Evolutionary conservation across 805 yeast species (phyloP).

Genomic region (Nakazawaea populi): DNA sequence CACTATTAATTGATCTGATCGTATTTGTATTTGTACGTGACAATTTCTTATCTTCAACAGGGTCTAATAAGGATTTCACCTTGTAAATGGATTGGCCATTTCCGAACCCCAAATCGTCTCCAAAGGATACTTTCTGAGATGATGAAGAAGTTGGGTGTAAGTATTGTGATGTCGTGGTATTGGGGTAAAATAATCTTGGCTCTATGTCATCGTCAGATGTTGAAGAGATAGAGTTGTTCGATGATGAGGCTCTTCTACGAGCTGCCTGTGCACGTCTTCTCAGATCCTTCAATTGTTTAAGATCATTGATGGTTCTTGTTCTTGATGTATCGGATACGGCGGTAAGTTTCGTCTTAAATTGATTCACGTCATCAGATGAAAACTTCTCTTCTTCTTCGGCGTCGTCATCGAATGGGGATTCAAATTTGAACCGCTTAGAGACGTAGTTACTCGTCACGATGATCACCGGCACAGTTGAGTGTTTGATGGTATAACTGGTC

Average conservation of each 20-base stretch:
- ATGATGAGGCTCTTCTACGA: too few species aligned
- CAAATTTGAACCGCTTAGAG: background rate
- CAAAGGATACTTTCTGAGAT: conserved; percentile 19
- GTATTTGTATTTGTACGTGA: background rate
- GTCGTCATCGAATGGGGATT: background rate
- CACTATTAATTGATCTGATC: background rate
- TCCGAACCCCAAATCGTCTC: conserved; percentile 15
- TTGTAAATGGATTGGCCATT: conserved; percentile 14
- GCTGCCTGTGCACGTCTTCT: background rate
- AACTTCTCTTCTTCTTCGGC: background rate
- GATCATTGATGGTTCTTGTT: conserved; percentile 12
- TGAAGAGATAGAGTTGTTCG: background rate
- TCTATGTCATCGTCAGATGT: background rate
- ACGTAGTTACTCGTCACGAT: conserved; percentile 7
- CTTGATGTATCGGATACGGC: conserved; percentile 12
- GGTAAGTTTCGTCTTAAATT: conserved; percentile 18
- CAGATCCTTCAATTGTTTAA: conserved; percentile 4
- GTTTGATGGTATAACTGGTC: conserved; percentile 8
- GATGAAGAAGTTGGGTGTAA: conserved; percentile 13
- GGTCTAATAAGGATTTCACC: conserved; percentile 19
- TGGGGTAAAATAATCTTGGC: background rate
- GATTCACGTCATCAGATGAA: conserved; percentile 13
- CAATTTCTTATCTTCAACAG: background rate
- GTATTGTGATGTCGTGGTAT: background rate
- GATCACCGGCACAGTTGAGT: conserved; percentile 12